Conservation (phyloP, 768 basidiomycete species). For the Pisolithus tinctorius region DNA sequence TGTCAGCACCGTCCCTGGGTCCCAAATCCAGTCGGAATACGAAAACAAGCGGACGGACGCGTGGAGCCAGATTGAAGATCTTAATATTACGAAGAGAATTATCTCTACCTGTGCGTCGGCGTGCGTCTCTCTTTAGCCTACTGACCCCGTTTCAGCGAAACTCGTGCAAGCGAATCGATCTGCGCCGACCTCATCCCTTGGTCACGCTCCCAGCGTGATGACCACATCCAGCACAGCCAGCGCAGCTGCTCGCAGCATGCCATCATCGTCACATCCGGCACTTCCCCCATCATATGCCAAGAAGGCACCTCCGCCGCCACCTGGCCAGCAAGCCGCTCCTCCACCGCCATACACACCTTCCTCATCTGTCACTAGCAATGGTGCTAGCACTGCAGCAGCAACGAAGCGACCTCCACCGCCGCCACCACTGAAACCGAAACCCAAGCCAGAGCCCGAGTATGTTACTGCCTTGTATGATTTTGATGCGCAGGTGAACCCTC, state of each 20-base stretch:
- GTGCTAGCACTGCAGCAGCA: slow-evolving; percentile 27
- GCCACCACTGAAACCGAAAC: slow-evolving; percentile 85
- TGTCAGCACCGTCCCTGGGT: slow-evolving; percentile 52
- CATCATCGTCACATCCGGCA: slow-evolving; percentile 12
- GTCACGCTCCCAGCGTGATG: slow-evolving; percentile 22
- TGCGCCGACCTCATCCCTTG: slow-evolving; percentile 28
- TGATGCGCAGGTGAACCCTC: slow-evolving; percentile 62
- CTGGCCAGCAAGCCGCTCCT: slow-evolving; percentile 31
- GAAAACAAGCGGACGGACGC: slow-evolving; percentile 80
- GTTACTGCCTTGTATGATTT: slow-evolving; percentile 96
- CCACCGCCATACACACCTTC: slow-evolving; percentile 42
- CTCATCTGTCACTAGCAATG: slow-evolving; percentile 11
- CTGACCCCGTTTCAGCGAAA: slow-evolving; percentile 40
- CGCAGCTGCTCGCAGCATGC: slow-evolving; percentile 17
- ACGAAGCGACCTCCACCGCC: slow-evolving; percentile 85
- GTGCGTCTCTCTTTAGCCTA: slow-evolving; percentile 5
- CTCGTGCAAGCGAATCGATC: slow-evolving; percentile 54
- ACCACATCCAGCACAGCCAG: slow-evolving; percentile 24
- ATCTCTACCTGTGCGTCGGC: slow-evolving; percentile 70
- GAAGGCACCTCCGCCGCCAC: slow-evolving; percentile 36
- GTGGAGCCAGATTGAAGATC: slow-evolving; percentile 67
- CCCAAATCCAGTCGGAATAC: slow-evolving; percentile 72
- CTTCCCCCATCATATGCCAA: slow-evolving; percentile 30
- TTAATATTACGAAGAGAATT: slow-evolving; percentile 78
- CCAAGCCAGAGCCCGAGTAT: slow-evolving; percentile 66